Base-by-base conservation (phyloP, 352 stramenopile genomes). In the Elongisporangium anandrum region DNA sequence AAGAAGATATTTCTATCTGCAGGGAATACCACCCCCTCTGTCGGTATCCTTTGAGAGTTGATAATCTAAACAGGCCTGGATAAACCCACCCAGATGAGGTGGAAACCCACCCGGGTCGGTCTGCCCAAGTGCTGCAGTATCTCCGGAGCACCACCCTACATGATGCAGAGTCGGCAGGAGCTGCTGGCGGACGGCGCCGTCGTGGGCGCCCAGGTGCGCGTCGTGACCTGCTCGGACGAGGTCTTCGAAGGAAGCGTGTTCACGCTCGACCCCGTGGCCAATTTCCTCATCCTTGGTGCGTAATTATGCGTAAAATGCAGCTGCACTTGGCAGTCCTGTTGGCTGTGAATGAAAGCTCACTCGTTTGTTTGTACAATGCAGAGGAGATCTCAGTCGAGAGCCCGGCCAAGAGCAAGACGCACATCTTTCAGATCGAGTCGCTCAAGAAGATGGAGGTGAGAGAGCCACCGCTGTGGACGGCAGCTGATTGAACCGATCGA, bases 241-340 rank as follows among this genome's bases (percentile, higher is more conserved):
- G 69, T 54, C 23, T 81, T 90, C 41, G 82, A 94, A 52, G 85
- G 85, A 41, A 57, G 71, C n/a, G 70, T 92, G 55, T 94, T 90
- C 71, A 92, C 82, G 57, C 50, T 94, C 50, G 85, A 94, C 55
- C 75, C 81, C 17, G 68, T 92, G 16, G 78, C 82, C 57, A 85
- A 85, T 59, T 91, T 94, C 65, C 79, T 94, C 56, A 72, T 94
- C 55, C 73, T 94, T 50, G 81, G 82, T 92, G 60, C 22, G 61
- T 53, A 52, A 53, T 57, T 29, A 38, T 56, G 53, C 17, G 34
- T 17, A 61, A 34, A 34, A 34, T 34, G n/a, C n/a, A n/a, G n/a
- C n/a, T n/a, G n/a, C n/a, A n/a, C n/a, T n/a, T n/a, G n/a, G 24
- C 24, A 34, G 24, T 34, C 29, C 29, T 41, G 9, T 41, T 15